These are phyloP conservation scores for Mycena metata DNA, from an alignment of 768 basidiomycete genomes.

Conservation along the genomic window DNA sequence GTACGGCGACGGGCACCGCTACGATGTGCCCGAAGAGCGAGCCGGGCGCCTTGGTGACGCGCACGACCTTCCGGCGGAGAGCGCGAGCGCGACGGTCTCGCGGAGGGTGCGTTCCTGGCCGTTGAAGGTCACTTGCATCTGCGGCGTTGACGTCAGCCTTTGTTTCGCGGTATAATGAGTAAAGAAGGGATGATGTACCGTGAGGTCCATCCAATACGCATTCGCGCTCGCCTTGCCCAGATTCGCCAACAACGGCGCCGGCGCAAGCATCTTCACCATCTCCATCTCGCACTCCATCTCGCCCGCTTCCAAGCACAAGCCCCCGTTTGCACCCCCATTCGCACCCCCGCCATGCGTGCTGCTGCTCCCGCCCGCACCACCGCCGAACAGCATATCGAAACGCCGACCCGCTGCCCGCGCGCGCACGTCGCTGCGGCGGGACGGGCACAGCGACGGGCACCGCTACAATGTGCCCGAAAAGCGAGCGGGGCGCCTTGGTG, in stretches of 20 bases:
- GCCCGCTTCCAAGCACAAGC: too few species aligned
- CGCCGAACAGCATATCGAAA: too few species aligned
- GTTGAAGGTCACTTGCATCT: conserved; percentile 82
- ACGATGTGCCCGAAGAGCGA: conserved; percentile 80
- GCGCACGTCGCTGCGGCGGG: conserved; percentile 38
- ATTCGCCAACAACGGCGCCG: conserved; percentile 77
- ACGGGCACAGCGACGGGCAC: conserved; percentile 69
- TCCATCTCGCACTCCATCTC: too few species aligned
- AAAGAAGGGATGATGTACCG: conserved; percentile 49
- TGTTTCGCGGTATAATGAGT: neutral
- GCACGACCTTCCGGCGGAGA: conserved; percentile 69
- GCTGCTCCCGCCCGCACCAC: too few species aligned
- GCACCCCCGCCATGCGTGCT: too few species aligned
- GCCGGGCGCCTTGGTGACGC: conserved; percentile 69
- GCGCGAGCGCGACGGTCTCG: conserved; percentile 67
- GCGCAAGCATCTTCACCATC: conserved; percentile 67
- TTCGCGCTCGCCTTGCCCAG: conserved; percentile 76
- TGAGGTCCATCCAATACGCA: conserved; percentile 67
- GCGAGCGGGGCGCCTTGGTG: conserved; percentile 68
- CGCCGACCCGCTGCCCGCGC: conserved; percentile 42
- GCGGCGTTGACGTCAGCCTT: neutral
- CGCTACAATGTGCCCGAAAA: conserved; percentile 81
- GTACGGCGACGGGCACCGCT: conserved; percentile 72
- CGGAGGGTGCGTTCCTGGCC: conserved; percentile 78
- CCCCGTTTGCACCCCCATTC: too few species aligned